Evolutionary conservation across 306 rosid genomes (phyloP).

Genomic region (Erythrophleum fordii): DNA sequence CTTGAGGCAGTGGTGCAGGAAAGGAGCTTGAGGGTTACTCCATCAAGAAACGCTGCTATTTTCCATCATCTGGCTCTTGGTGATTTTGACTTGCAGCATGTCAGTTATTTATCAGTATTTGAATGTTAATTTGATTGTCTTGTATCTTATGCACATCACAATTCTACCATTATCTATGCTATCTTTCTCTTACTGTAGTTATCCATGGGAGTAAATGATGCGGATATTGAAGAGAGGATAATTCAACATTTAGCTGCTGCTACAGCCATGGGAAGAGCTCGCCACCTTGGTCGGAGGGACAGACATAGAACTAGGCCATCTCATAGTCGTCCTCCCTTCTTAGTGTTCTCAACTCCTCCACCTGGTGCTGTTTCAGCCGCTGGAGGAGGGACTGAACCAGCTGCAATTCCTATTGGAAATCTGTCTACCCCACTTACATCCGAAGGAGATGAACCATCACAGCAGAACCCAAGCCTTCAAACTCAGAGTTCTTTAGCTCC

Average conservation of each 20-base stretch:
- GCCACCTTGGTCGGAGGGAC: conserved; percentile 68
- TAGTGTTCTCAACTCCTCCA: conserved; percentile 59
- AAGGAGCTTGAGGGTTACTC: conserved; percentile 60
- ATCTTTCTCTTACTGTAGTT: conserved; percentile 51
- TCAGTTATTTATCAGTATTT: conserved; percentile 45
- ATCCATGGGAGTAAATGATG: conserved; percentile 55
- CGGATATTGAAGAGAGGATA: conserved; percentile 74
- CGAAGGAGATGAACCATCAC: conserved; percentile 53
- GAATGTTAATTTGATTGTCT: conserved; percentile 30
- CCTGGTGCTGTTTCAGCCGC: conserved; percentile 45
- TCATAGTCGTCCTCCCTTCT: conserved; percentile 66
- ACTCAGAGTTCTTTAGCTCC: conserved; percentile 52
- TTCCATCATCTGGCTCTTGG: conserved; percentile 73
- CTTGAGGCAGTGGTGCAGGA: conserved; percentile 83
- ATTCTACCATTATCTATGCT: conserved; percentile 31
- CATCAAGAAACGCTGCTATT: conserved; percentile 68
- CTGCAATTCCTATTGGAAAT: conserved; percentile 47
- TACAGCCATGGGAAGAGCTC: conserved; percentile 81
- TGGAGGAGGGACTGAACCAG: conserved; percentile 55
- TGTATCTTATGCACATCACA: conserved; percentile 5
- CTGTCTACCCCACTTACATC: conserved; percentile 58
- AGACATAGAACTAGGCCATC: conserved; percentile 56
- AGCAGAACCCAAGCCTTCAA: conserved; percentile 46
- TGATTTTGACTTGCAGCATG: conserved; percentile 71
- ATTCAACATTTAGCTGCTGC: conserved; percentile 93